phyloP scores from a whole-genome alignment of 2,329 filamentous ascomycete genomes.

The Xylariaceae sp. region DNA sequence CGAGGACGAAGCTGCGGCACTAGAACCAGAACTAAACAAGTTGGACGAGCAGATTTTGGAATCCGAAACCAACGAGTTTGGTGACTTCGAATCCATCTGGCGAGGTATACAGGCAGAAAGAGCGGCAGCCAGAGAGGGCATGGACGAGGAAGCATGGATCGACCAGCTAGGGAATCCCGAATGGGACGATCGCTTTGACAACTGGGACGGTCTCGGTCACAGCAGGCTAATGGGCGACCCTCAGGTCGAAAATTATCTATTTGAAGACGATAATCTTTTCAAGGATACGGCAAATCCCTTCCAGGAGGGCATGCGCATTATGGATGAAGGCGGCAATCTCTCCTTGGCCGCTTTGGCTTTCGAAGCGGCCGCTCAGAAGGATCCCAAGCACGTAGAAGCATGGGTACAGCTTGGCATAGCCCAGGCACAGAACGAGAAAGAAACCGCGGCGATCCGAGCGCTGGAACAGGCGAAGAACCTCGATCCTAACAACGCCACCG shows the following conservation, averaged over 20 bases:
- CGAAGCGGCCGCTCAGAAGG: conserved; percentile 90
- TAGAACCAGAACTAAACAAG: conserved; percentile 85
- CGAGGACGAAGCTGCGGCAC: conserved; percentile 66
- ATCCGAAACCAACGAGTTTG: conserved; percentile 75
- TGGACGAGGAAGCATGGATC: conserved; percentile 64
- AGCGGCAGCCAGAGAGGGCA: conserved; percentile 67
- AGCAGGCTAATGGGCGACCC: conserved; percentile 64
- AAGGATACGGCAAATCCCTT: conserved; percentile 80
- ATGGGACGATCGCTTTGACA: conserved; percentile 69
- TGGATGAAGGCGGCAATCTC: conserved; percentile 91
- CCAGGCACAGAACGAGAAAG: conserved; percentile 98
- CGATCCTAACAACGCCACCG: conserved; percentile 83
- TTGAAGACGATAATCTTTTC: conserved; percentile 94
- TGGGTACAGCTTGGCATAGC: conserved; percentile 92
- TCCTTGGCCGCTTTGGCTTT: conserved; percentile 93
- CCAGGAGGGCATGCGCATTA: conserved; percentile 89
- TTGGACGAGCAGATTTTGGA: conserved; percentile 70
- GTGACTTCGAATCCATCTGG: conserved; percentile 91
- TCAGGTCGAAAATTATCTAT: conserved; percentile 85
- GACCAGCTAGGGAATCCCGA: conserved; percentile 76
- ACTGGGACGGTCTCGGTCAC: conserved; percentile 59
- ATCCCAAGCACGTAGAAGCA: conserved; percentile 83
- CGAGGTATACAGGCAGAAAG: conserved; percentile 78
- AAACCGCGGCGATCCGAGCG: conserved; percentile 91
- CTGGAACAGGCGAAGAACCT: conserved; percentile 88